Base-by-base conservation (phyloP, 257 asterid genomes). In the Rauvolfia tetraphylla region DNA sequence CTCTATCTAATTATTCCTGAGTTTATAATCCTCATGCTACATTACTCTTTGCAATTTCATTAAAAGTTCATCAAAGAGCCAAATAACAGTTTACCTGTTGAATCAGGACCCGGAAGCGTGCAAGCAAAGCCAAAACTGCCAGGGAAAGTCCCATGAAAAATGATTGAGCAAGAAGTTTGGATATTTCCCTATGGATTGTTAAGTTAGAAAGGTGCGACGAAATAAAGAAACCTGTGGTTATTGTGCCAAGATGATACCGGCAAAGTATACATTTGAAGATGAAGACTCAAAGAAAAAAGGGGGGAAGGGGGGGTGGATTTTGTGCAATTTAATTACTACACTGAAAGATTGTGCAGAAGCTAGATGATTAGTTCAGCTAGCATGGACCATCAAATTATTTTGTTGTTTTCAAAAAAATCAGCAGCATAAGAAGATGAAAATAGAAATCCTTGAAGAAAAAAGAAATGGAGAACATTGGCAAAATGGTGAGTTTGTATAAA, bases 141-240 rank as follows among this genome's bases (percentile, higher is more conserved):
- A 95, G 81, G 20, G 98, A 91, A 80, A 93, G 90, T 79, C 93
- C 93, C 93, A 86, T 84, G 88, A 95, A 95, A 85, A 93, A 93
- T 36, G 98, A 90, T 73, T 81, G 96, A 44, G 98, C 99, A 58
- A 95, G 93, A 83, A 95, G 87, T 53, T 81, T 87, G 11, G 98
- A 95, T 84, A 95, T 82, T 85, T 93, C 91, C 76, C 97, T 93
- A 83, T 36, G 63, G 72, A 59, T 78, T 33, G 93, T 88, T 84
- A 88, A 89, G 92, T 73, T 78, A 68, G 57, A 62, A 61, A 71
- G 46, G 39, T 54, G n/a, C n/a, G n/a, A n/a, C n/a, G n/a, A n/a
- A n/a, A n/a, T n/a, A n/a, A n/a, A n/a, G n/a, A n/a, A n/a, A n/a
- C n/a, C n/a, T n/a, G n/a, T n/a, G n/a, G n/a, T n/a, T n/a, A 59